Conservation (phyloP, 1,139 yeast species). For the Yamadazyma membranifaciens region DNA sequence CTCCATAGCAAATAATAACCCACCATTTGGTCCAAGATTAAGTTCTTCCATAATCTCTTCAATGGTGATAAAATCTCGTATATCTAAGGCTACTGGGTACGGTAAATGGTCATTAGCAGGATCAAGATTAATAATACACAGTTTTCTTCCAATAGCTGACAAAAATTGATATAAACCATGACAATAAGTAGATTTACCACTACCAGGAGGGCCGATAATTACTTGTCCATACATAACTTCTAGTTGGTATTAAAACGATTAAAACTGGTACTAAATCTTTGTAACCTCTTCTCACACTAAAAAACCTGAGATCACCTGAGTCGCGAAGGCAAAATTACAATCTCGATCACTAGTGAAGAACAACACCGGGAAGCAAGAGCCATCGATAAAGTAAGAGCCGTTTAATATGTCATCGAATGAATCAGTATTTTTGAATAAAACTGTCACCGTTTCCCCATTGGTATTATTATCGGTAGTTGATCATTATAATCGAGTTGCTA, state of each 20-base stretch:
- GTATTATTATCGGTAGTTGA: conserved; percentile 93
- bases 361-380: not conserved
- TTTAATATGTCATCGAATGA: conserved; percentile 22
- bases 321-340: not conserved
- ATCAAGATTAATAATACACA: conserved; percentile 80
- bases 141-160: conserved; percentile 89
- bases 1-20: conserved; percentile 86
- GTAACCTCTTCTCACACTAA: not conserved
- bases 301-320: not conserved
- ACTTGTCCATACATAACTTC: conserved; percentile 71
- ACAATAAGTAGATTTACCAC: conserved; percentile 95
- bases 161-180: conserved; percentile 89
- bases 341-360: not conserved
- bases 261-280: not conserved
- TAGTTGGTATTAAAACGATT: not conserved
- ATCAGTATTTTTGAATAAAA: conserved; percentile 43
- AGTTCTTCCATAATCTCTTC: conserved; percentile 91
- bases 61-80: conserved; percentile 79
- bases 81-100: conserved; percentile 76
- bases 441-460: conserved; percentile 92
- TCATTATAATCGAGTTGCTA: conserved; percentile 85
- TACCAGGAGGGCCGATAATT: conserved; percentile 97
- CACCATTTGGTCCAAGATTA: conserved; percentile 90
- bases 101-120: conserved; percentile 89
- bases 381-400: not conserved